Evolutionary conservation across 2,329 filamentous ascomycete species (phyloP).

Genomic region (Neurospora crassa): DNA sequence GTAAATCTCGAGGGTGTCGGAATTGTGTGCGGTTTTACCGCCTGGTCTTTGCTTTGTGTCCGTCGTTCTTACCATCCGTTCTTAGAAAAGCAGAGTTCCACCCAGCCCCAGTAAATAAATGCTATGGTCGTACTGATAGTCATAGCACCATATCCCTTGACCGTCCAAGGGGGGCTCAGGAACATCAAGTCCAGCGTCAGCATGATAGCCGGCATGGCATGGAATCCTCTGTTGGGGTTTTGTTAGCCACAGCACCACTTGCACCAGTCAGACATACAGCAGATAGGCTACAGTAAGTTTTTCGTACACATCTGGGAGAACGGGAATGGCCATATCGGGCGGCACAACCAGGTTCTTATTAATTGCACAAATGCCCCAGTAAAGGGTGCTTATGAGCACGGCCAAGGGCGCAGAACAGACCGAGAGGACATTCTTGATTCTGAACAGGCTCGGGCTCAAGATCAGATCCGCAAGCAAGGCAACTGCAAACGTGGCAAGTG

Average conservation of each 20-base stretch:
- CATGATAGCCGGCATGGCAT: constrained; percentile 55
- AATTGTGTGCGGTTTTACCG: not conserved
- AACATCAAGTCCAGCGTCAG: constrained; percentile 56
- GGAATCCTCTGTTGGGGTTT: constrained; percentile 38
- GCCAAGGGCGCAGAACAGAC: constrained; percentile 60
- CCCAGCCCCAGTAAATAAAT: constrained; percentile 67
- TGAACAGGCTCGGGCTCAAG: constrained; percentile 47
- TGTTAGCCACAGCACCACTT: not conserved
- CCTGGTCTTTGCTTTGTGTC: constrained; percentile 14
- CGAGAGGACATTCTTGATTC: constrained; percentile 56
- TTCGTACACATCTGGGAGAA: constrained; percentile 39
- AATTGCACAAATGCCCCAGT: constrained; percentile 58
- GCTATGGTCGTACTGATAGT: constrained; percentile 48
- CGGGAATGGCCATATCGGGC: constrained; percentile 44
- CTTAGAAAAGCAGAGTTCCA: constrained; percentile 58
- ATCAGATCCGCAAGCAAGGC: constrained; percentile 58
- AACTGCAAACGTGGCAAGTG: constrained; percentile 49
- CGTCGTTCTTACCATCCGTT: constrained; percentile 49
- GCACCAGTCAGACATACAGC: not conserved
- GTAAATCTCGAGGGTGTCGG: not conserved
- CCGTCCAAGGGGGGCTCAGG: constrained; percentile 64
- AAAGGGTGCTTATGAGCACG: constrained; percentile 60
- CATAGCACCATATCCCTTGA: constrained; percentile 50
- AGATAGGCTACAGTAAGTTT: not conserved
- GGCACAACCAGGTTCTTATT: constrained; percentile 43